phyloP scores from a whole-genome alignment of 306 rosid species.

The Fagus sylvatica region DNA sequence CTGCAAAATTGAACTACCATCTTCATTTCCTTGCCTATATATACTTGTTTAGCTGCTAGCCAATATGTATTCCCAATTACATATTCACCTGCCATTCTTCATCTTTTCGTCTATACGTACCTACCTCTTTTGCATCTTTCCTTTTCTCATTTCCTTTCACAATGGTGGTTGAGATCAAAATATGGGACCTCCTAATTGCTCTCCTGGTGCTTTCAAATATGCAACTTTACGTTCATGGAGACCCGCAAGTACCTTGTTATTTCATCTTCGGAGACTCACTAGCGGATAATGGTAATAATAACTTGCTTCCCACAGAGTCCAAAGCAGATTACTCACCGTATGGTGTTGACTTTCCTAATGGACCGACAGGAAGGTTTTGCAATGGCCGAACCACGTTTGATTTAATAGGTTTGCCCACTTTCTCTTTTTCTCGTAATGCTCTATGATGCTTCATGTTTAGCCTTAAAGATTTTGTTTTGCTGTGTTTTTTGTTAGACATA shows the following conservation, averaged over 20 bases:
- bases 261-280: constrained; percentile 70
- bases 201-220: background rate
- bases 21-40: no score
- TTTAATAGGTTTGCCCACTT: constrained; percentile 40
- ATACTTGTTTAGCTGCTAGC: no score
- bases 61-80: no score
- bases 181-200: constrained; percentile 7
- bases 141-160: background rate
- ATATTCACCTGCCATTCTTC: no score
- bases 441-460: no score
- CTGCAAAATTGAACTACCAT: no score
- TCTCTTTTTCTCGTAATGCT: background rate
- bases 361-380: constrained; percentile 61
- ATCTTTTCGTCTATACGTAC: background rate
- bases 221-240: constrained; percentile 14
- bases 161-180: constrained; percentile 16
- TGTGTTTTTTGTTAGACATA: background rate
- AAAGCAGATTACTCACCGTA: constrained; percentile 58
- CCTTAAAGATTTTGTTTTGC: background rate
- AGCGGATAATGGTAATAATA: constrained; percentile 69
- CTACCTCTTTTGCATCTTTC: background rate
- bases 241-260: constrained; percentile 47
- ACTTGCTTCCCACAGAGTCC: constrained; percentile 40
- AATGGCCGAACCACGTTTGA: constrained; percentile 61
- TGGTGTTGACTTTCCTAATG: constrained; percentile 63